phyloP scores from a whole-genome alignment of 2,329 filamentous ascomycete genomes.

The Ophiostoma novo-ulmi region DNA sequence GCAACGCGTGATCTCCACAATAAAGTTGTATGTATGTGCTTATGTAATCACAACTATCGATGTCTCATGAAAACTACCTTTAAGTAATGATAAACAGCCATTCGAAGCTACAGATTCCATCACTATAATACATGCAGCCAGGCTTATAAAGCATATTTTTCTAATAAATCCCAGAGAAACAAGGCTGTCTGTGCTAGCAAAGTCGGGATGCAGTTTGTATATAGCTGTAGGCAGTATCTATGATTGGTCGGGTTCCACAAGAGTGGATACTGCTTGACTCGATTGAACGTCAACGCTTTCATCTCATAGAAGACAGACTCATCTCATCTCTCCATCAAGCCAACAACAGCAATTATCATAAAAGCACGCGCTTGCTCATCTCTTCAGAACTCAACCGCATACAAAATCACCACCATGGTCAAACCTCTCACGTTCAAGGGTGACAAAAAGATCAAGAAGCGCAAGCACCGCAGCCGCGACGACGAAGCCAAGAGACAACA shows the following conservation, averaged over 20 bases:
- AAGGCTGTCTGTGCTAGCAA: not conserved
- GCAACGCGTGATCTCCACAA: not conserved
- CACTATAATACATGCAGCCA: too few species aligned
- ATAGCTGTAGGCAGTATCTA: not conserved
- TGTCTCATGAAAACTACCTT: not conserved
- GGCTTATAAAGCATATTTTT: too few species aligned
- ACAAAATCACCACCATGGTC: conserved; percentile 54
- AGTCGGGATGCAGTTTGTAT: not conserved
- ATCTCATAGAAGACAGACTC: not conserved
- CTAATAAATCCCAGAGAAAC: not conserved
- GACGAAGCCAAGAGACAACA: conserved; percentile 44
- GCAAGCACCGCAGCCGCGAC: conserved; percentile 65
- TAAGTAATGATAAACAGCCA: not conserved
- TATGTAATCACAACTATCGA: not conserved
- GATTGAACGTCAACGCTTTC: not conserved
- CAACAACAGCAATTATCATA: not conserved
- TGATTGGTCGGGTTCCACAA: not conserved
- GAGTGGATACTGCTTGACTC: not conserved
- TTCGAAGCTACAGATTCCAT: too few species aligned
- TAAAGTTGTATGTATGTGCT: not conserved
- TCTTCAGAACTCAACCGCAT: not conserved
- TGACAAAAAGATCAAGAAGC: conserved; percentile 91
- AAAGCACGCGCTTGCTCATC: not conserved
- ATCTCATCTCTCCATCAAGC: not conserved
- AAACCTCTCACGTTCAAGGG: conserved; percentile 94